Base-by-base conservation (phyloP, 345 rosid genomes). In the Durio zibethinus region DNA sequence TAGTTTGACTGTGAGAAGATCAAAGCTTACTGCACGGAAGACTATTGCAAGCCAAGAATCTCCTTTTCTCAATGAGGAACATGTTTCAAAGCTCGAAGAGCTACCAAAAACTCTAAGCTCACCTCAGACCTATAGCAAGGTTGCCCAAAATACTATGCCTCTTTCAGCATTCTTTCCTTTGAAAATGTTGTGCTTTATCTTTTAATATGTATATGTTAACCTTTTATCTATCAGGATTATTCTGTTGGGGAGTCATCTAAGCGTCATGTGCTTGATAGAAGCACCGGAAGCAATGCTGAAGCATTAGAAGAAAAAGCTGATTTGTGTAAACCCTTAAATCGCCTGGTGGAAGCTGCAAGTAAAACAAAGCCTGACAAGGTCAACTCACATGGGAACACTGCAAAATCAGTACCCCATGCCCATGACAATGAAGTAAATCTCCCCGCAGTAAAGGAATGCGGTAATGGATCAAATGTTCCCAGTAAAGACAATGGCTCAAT, bases 291-390 rank as follows among this genome's bases (percentile, higher is more conserved):
- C 29, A 57, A 15, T 60, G 54, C 20, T 42, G 64, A 54, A 72
- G 61, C 75, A 61, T 66, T 80, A 57, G 78, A 77, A 23, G 72
- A 68, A 74, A 76, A 80, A 69, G 64, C 76, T 77, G 83, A 81
- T 74, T 54, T 74, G 33, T 76, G 70, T 85, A 84, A 78, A 66
- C 78, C 87, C 20, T 78, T 81, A 63, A 82, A 57, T 79, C 15
- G 27, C 60, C 70, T 81, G 48, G 78, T 83, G 20, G 82, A 78
- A 68, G 75, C 80, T 68, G 81, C 84, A 73, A 74, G 61, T 38
- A 73, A 74, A 71, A 42, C 79, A 0, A 78, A 83, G 76, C 38
- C 75, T 18, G 62, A 40, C 56, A 79, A 81, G 60, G 77, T 73
- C 60, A 80, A 45, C 76, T 56, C 53, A 70, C 80, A 31, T 67